Evolutionary conservation across 768 basidiomycete genomes (phyloP).

Genomic region (Mycena floridula): DNA sequence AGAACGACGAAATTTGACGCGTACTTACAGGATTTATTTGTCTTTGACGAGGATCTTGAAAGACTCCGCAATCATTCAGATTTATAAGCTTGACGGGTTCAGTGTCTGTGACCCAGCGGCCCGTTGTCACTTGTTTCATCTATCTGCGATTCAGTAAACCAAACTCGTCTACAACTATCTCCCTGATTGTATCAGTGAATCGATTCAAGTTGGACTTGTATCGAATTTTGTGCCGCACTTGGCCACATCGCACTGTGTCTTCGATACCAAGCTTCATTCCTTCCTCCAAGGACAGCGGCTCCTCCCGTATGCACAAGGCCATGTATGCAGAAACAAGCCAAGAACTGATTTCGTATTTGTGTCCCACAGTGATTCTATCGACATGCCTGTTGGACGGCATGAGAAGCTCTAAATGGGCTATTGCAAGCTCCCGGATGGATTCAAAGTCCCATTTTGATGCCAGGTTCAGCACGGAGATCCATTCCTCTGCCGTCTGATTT

Average conservation of each 20-base stretch:
- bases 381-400: neutral
- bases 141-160: too few species aligned
- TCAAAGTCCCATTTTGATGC: conserved; percentile 27
- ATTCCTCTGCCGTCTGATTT: conserved; percentile 19
- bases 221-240: conserved; percentile 12
- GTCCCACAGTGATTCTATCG: conserved; percentile 8
- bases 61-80: too few species aligned
- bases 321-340: conserved; percentile 16
- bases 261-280: conserved; percentile 10
- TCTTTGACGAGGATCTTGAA: too few species aligned
- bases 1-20: too few species aligned
- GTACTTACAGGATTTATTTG: too few species aligned
- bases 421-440: conserved; percentile 20
- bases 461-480: conserved; percentile 28
- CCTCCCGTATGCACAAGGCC: conserved; percentile 6
- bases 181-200: conserved; percentile 9
- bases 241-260: conserved; percentile 8
- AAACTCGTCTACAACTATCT: conserved; percentile 9
- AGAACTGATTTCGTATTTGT: conserved; percentile 6
- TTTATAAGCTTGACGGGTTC: too few species aligned
- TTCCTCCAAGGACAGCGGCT: conserved; percentile 12
- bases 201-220: conserved; percentile 13
- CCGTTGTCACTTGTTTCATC: too few species aligned
- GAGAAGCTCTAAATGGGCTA: conserved; percentile 4
- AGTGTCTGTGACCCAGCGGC: too few species aligned